A percentile compares a stretch with the other conserved stretches of the same genome.
Evolutionary conservation across 2,329 filamentous ascomycete genomes (phyloP).

Genomic region (Cladosporium phlei): DNA sequence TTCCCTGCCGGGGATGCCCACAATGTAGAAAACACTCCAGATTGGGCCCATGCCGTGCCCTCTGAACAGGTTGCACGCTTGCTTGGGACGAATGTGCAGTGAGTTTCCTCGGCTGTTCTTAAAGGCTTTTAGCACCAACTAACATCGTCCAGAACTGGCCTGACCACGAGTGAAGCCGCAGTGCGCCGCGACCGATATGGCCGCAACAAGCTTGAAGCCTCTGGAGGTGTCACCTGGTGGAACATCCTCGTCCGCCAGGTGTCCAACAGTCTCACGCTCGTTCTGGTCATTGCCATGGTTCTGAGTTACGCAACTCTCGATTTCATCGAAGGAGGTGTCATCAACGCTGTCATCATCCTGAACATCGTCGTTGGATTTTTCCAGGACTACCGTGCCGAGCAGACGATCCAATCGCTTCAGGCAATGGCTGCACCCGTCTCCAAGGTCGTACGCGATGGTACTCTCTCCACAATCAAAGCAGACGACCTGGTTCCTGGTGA

Average conservation of each 20-base stretch:
- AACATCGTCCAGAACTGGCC: constrained; percentile 19
- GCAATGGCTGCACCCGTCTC: constrained; percentile 54
- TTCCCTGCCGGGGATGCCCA: not conserved
- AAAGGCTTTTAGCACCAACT: too few species aligned
- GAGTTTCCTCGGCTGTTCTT: not conserved
- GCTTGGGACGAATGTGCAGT: constrained; percentile 7
- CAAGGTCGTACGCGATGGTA: constrained; percentile 50
- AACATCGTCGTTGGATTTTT: constrained; percentile 58
- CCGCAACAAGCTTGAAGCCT: constrained; percentile 27
- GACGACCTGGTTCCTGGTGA: constrained; percentile 63
- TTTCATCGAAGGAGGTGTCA: constrained; percentile 58
- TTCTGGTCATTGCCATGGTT: constrained; percentile 54
- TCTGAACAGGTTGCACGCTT: constrained; percentile 1
- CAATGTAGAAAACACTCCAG: constrained; percentile 4
- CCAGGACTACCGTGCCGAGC: constrained; percentile 57
- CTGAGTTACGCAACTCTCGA: constrained; percentile 55
- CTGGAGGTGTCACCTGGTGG: constrained; percentile 28
- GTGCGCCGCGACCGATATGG: constrained; percentile 26
- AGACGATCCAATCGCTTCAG: constrained; percentile 54
- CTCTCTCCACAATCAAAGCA: constrained; percentile 48
- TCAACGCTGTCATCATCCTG: constrained; percentile 53
- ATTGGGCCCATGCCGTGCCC: constrained; percentile 7
- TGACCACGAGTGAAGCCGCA: constrained; percentile 21
- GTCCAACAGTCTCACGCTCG: constrained; percentile 36
- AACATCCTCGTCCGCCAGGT: constrained; percentile 34